phyloP scores from a whole-genome alignment of 164 flowering plant species.

The Tinospora cordifolia region DNA sequence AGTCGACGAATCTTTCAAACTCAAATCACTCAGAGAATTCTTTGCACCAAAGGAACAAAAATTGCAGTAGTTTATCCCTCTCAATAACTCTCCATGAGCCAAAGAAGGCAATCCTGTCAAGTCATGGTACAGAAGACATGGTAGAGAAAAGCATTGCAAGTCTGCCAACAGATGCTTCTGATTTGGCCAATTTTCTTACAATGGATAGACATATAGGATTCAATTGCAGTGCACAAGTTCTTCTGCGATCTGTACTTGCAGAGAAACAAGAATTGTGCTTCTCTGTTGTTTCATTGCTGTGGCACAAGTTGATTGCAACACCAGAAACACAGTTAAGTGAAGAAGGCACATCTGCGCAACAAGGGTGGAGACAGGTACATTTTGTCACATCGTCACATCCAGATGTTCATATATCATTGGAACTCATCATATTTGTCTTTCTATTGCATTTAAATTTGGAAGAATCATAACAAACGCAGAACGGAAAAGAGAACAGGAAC shows the following conservation, averaged over 20 bases:
- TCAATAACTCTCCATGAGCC: constrained; percentile 24
- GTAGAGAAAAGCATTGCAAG: constrained; percentile 44
- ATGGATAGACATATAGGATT: constrained; percentile 83
- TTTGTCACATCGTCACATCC: constrained; percentile 3
- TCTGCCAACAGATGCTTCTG: constrained; percentile 79
- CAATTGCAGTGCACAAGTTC: constrained; percentile 62
- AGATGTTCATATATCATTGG: background rate
- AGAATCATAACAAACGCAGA: background rate
- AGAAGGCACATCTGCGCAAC: constrained; percentile 96
- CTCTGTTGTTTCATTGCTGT: constrained; percentile 86
- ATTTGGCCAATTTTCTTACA: constrained; percentile 85
- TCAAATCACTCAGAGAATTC: constrained; percentile 23
- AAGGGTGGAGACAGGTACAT: constrained; percentile 97
- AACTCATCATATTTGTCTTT: background rate
- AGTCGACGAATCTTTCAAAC: constrained; percentile 22
- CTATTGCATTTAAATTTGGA: background rate
- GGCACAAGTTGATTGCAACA: constrained; percentile 81
- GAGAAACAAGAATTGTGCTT: constrained; percentile 86
- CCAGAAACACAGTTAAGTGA: constrained; percentile 85
- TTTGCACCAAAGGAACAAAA: constrained; percentile 19
- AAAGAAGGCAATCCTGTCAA: constrained; percentile 31
- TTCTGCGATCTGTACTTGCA: constrained; percentile 65
- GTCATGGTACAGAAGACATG: constrained; percentile 30
- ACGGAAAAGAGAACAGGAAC: background rate
- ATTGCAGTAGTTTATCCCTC: constrained; percentile 17